Evolutionary conservation across 441 rosid genomes (phyloP).

Genomic region (Adansonia grandidieri): DNA sequence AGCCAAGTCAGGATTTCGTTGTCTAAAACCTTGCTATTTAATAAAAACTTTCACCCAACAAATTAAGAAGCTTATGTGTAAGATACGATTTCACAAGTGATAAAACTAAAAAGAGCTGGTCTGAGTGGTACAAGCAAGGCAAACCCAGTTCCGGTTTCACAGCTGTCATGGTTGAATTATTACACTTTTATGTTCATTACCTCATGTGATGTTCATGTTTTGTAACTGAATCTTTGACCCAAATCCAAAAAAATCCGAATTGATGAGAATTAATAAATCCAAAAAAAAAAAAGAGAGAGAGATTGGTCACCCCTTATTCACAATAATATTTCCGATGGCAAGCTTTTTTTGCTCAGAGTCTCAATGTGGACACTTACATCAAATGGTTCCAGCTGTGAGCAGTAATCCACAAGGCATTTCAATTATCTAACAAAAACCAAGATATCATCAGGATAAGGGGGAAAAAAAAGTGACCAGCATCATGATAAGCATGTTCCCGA

Average conservation of each 20-base stretch:
- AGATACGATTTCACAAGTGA: too few species aligned
- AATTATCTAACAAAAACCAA: background rate
- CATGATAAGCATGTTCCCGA: constrained; percentile 9
- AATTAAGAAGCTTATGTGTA: too few species aligned
- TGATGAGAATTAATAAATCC: background rate
- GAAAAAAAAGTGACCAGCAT: background rate
- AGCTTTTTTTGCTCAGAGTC: background rate
- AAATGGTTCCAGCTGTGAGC: background rate
- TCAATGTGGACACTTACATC: background rate
- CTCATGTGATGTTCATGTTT: background rate
- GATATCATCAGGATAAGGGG: background rate
- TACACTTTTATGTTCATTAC: background rate
- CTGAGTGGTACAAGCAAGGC: too few species aligned
- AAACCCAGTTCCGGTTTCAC: too few species aligned
- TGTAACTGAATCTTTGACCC: background rate
- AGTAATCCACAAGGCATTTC: background rate
- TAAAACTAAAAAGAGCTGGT: too few species aligned
- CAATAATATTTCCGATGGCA: background rate
- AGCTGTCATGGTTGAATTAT: background rate
- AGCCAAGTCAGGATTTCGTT: too few species aligned
- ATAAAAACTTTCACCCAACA: too few species aligned
- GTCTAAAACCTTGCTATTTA: too few species aligned
- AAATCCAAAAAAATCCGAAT: background rate
- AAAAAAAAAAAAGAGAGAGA: background rate
- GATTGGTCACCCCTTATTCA: background rate